These are phyloP conservation scores for Aurantiochytrium sp. DNA, from an alignment of 108 stramenopile genomes.

Conservation along the genomic window DNA sequence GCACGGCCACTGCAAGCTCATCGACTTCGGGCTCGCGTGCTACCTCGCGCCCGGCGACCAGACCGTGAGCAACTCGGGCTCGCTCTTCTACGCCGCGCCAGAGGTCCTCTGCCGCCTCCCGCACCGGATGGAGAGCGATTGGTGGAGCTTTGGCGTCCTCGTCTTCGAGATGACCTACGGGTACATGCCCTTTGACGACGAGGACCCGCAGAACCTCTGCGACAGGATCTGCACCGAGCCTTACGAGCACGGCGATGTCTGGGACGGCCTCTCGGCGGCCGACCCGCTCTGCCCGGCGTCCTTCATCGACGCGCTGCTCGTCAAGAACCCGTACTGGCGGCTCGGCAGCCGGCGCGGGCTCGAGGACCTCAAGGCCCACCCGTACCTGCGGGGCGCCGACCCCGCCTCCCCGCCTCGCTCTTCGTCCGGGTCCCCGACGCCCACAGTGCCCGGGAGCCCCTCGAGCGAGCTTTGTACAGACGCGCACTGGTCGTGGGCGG, in stretches of 20 bases:
- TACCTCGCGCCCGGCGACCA: background rate
- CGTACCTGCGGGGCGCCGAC: background rate
- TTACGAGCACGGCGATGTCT: background rate
- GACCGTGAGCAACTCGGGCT: background rate
- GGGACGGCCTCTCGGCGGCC: background rate
- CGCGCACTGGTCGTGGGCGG: no score
- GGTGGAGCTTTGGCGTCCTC: conserved; percentile 10
- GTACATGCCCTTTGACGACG: background rate
- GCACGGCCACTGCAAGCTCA: background rate
- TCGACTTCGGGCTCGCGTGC: background rate
- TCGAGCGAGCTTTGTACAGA: no score
- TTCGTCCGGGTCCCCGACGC: no score
- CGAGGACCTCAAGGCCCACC: background rate
- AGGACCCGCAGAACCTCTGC: background rate
- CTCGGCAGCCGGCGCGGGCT: background rate
- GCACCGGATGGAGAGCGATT: background rate
- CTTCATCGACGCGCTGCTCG: background rate
- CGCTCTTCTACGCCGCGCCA: background rate
- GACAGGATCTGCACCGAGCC: background rate
- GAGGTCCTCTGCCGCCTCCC: background rate
- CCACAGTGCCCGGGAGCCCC: no score
- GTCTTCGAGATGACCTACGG: background rate
- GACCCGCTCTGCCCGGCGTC: background rate
- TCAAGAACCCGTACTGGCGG: background rate
- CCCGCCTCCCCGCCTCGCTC: no score